Percentiles rank a stretch among this genome's conserved stretches.
Conservation (phyloP, 202 grass and related monocot genomes). For the Panicum hallii region DNA sequence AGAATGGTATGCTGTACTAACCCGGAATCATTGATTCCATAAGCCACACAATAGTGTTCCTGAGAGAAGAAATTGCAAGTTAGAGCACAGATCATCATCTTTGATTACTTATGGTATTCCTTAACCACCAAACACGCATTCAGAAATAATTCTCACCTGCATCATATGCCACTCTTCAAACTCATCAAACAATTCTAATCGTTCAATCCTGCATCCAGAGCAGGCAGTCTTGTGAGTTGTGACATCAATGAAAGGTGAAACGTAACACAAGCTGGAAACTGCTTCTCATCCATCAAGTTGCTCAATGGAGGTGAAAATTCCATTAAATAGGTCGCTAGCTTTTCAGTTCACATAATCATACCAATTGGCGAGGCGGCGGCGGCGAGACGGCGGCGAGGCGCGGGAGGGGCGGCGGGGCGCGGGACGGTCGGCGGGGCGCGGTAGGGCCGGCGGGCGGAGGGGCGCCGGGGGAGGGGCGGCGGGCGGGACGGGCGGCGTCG, state of each 20-base stretch:
- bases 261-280: not conserved
- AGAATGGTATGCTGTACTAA: conserved; percentile 35
- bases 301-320: too few species aligned
- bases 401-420: too few species aligned
- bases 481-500: too few species aligned
- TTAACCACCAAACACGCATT: not conserved
- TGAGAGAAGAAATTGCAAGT: conserved; percentile 48
- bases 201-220: not conserved
- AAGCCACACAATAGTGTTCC: conserved; percentile 96
- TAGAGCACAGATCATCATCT: not conserved
- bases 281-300: too few species aligned
- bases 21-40: conserved; percentile 80
- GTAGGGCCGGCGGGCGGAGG: too few species aligned
- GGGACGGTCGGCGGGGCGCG: too few species aligned
- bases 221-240: conserved; percentile 13
- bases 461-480: too few species aligned
- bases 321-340: too few species aligned
- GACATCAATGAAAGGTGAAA: not conserved
- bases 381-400: too few species aligned
- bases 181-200: conserved; percentile 76
- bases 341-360: too few species aligned
- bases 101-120: not conserved
- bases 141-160: conserved; percentile 58
- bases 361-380: too few species aligned
- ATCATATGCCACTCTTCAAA: conserved; percentile 99